Evolutionary conservation across 306 rosid species (phyloP), one percentile per base, ranked within the genome.

Genomic region (Cercis canadensis): DNA sequence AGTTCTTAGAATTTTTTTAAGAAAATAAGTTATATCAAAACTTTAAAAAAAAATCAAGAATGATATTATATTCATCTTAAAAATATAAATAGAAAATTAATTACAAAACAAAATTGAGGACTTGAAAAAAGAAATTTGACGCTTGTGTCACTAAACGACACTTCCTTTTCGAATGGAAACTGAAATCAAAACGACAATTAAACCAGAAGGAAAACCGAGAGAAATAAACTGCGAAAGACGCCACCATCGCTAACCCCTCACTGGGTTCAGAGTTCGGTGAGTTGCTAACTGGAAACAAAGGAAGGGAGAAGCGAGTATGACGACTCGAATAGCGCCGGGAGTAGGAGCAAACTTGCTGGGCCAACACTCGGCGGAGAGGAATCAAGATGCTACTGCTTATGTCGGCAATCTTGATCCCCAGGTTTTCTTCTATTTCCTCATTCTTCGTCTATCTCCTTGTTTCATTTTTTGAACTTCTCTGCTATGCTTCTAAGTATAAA

Each of bases 381-480:
- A 95, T 62, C 99, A 95, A 79, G 99, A 95, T 64, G 99, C 99
- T 53, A 95, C 99, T 7, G 97, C 99, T 32, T 95, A 95, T 69
- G 97, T 95, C 67, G 99, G 99, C 50, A 95, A 91, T 78, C 96
- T 95, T 65, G 99, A 95, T 62, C 97, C 99, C 52, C 97, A 92
- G 92, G 92, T 86, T 29, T 32, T 43, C 56, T 17, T 47, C 8
- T n/a, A 8, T 33, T 36, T 34, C n/a, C n/a, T 11, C 10, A 37
- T 24, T 9, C 19, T 13, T 5, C 17, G 11, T 36, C 17, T 11
- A 0, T 41, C 33, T 43, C 2, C 11, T 11, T 18, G 29, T 11
- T 45, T 40, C 5, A 5, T 51, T 1, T 45, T 17, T 11, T 39
- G 3, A 32, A 2, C 63, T 67, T 31, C 5, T n/a, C 21, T 5